A percentile compares a stretch with the other conserved stretches of the same genome.
Conservation (phyloP, 2,329 filamentous ascomycete genomes). For the Fusarium napiforme region DNA sequence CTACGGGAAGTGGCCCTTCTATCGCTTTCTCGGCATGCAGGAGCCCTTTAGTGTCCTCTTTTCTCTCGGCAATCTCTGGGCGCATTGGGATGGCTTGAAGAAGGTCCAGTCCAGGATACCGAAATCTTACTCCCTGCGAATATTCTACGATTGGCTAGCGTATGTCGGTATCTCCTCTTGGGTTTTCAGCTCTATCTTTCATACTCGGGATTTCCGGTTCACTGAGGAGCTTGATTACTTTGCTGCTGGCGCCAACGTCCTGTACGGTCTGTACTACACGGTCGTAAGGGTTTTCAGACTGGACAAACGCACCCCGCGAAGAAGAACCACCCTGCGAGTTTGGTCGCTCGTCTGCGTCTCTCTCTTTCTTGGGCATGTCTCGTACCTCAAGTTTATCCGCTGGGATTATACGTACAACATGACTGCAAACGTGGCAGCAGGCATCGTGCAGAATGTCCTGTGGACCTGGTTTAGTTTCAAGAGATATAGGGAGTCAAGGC, state of each 20-base stretch:
- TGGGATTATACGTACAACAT: slow-evolving; percentile 99
- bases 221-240: slow-evolving; percentile 99
- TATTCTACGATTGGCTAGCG: slow-evolving; percentile 83
- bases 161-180: slow-evolving; percentile 85
- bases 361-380: slow-evolving; percentile 81
- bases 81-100: slow-evolving; percentile 81
- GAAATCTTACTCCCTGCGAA: slow-evolving; percentile 76
- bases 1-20: slow-evolving; percentile 99
- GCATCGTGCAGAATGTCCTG: slow-evolving; percentile 81
- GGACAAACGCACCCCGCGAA: slow-evolving; percentile 64
- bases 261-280: slow-evolving; percentile 91
- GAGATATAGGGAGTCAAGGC: slow-evolving; percentile 76
- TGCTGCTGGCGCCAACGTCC: slow-evolving; percentile 85
- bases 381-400: slow-evolving; percentile 83
- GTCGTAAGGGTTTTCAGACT: slow-evolving; percentile 85
- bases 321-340: slow-evolving; percentile 66
- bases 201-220: slow-evolving; percentile 83
- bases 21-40: slow-evolving; percentile 89
- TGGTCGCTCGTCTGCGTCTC: slow-evolving; percentile 81
- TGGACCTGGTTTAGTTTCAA: slow-evolving; percentile 87
- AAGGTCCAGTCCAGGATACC: slow-evolving; percentile 79
- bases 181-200: slow-evolving; percentile 91
- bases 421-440: slow-evolving; percentile 88
- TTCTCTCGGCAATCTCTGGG: slow-evolving; percentile 89
- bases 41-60: slow-evolving; percentile 95